Evolutionary conservation across 2,329 filamentous ascomycete species (phyloP).

Genomic region (Exophiala dermatitidis): DNA sequence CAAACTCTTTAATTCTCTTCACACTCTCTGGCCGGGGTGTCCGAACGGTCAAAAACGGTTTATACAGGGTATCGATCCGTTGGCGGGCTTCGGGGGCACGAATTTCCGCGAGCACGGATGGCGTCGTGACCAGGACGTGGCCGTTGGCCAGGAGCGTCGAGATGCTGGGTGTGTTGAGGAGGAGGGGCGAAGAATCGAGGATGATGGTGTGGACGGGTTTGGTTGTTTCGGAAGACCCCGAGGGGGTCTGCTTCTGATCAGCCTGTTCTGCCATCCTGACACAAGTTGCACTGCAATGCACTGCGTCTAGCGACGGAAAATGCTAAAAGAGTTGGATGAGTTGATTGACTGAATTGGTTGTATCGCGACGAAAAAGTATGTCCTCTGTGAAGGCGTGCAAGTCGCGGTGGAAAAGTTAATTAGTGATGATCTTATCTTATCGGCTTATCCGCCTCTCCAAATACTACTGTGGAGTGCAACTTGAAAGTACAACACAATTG

Average conservation of each 20-base stretch:
- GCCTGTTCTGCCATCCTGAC: background rate
- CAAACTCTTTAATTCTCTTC: slow-evolving; percentile 74
- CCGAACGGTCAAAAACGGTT: slow-evolving; percentile 75
- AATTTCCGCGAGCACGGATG: slow-evolving; percentile 80
- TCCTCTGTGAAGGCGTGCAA: too few species aligned
- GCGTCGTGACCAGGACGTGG: slow-evolving; percentile 72
- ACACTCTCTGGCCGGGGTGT: slow-evolving; percentile 69
- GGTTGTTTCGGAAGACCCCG: slow-evolving; percentile 13
- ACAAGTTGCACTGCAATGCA: background rate
- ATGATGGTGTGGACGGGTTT: slow-evolving; percentile 78
- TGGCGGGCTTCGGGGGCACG: slow-evolving; percentile 72
- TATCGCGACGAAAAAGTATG: background rate
- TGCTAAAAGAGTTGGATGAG: too few species aligned
- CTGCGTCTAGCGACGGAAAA: too few species aligned
- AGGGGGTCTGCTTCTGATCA: background rate
- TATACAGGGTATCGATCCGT: slow-evolving; percentile 73
- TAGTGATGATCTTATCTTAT: background rate
- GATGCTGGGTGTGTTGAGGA: slow-evolving; percentile 82
- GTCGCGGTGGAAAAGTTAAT: too few species aligned
- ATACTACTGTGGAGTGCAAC: too few species aligned
- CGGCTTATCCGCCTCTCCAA: background rate
- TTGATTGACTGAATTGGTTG: background rate
- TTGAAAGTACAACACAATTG: background rate
- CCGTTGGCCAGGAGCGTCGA: slow-evolving; percentile 73
- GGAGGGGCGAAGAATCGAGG: slow-evolving; percentile 84